Conservation (phyloP, 352 stramenopile genomes). For the Elongisporangium anandrum region DNA sequence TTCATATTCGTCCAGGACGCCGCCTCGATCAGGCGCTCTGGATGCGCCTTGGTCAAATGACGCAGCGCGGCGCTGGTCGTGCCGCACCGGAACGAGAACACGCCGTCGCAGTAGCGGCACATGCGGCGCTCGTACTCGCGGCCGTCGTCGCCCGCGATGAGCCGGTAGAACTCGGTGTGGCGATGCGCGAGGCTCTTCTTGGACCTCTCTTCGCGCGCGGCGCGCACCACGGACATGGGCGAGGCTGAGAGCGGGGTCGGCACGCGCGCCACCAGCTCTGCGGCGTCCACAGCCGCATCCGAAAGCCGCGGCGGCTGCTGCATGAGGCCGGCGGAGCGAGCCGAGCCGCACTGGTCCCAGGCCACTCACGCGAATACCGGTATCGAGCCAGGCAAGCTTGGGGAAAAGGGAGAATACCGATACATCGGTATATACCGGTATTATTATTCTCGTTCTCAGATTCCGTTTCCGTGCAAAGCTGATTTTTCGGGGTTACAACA, state of each 20-base stretch:
- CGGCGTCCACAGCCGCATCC: neutral
- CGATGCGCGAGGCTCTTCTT: slow-evolving; percentile 41
- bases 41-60: slow-evolving; percentile 39
- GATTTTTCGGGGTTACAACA: neutral
- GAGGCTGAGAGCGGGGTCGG: neutral
- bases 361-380: neutral
- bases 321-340: neutral
- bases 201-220: slow-evolving; percentile 10
- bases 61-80: slow-evolving; percentile 49
- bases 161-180: slow-evolving; percentile 26
- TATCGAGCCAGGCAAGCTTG: neutral
- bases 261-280: neutral
- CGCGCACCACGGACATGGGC: neutral
- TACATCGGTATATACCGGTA: neutral
- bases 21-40: slow-evolving; percentile 9
- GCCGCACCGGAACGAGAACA: slow-evolving; percentile 50
- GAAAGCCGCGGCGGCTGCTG: neutral
- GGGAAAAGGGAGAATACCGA: neutral
- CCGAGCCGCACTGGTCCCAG: neutral
- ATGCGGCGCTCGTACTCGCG: slow-evolving; percentile 31
- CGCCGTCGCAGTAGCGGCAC: slow-evolving; percentile 37
- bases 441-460: neutral
- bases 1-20: neutral
- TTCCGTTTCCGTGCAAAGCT: neutral
- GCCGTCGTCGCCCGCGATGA: slow-evolving; percentile 18